These are phyloP conservation scores for Sporothrix globosa DNA, from an alignment of 2,329 filamentous ascomycete species.

Conservation along the genomic window DNA sequence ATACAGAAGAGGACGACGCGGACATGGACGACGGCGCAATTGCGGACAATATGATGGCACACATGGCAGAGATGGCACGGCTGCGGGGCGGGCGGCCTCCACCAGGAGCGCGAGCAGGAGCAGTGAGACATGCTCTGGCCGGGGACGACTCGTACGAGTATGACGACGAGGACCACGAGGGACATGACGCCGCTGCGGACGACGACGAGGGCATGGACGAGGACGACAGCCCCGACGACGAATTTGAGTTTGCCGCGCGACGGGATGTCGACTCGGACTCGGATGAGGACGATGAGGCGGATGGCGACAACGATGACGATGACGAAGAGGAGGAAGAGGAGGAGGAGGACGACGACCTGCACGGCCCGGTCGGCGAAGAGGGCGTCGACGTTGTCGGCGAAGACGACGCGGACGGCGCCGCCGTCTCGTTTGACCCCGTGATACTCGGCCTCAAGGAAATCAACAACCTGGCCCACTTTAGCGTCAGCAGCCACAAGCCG, in stretches of 20 bases:
- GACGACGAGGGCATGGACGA: conserved; percentile 36
- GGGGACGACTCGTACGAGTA: background rate
- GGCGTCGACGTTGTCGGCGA: conserved; percentile 31
- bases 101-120: too few relatives aligned
- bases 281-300: conserved; percentile 32
- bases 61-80: background rate
- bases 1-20: background rate
- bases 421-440: conserved; percentile 54
- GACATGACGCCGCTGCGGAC: conserved; percentile 32
- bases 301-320: conserved; percentile 35
- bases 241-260: conserved; percentile 11
- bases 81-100: background rate
- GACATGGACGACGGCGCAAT: background rate
- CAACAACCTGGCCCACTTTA: conserved; percentile 80
- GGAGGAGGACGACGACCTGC: conserved; percentile 31
- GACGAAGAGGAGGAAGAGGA: conserved; percentile 33
- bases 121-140: background rate
- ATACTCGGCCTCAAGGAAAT: conserved; percentile 74
- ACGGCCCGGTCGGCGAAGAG: conserved; percentile 32
- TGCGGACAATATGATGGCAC: background rate
- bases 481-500: conserved; percentile 78
- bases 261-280: conserved; percentile 32
- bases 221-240: conserved; percentile 31
- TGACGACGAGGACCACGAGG: background rate
- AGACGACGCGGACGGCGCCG: conserved; percentile 28